Percentiles rank a stretch among this genome's conserved stretches.
Conservation (phyloP, 306 rosid species). For the Vachellia collinsii region DNA sequence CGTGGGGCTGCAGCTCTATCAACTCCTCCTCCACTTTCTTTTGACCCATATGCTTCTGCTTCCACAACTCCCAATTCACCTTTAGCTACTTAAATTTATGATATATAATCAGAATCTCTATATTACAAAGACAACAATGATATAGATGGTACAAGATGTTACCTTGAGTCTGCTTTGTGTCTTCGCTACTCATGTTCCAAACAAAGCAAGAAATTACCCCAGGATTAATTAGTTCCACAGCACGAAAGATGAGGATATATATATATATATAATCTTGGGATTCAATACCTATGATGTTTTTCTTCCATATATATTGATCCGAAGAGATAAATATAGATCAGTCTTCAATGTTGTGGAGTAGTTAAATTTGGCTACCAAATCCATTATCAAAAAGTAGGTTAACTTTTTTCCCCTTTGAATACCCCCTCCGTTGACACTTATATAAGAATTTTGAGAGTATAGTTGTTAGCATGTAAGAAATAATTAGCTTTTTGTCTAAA, state of each 20-base stretch:
- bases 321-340: no score
- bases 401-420: no score
- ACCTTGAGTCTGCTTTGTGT: constrained; percentile 39
- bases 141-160: background rate
- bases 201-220: background rate
- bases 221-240: background rate
- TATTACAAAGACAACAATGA: background rate
- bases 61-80: background rate
- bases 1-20: constrained; percentile 32
- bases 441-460: no score
- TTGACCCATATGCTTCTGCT: constrained; percentile 32
- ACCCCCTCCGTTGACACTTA: no score
- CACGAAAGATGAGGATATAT: background rate
- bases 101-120: background rate
- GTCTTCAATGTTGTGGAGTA: no score
- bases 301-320: no score
- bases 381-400: no score
- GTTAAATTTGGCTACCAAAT: no score
- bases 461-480: no score
- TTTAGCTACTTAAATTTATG: background rate
- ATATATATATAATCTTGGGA: no score
- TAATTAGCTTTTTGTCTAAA: no score
- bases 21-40: constrained; percentile 28
- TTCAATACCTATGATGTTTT: no score
- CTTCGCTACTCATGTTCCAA: constrained; percentile 32